Evolutionary conservation across 2,329 filamentous ascomycete genomes (phyloP), one percentile per base, ranked within the genome.

Genomic region (Acarospora socialis): DNA sequence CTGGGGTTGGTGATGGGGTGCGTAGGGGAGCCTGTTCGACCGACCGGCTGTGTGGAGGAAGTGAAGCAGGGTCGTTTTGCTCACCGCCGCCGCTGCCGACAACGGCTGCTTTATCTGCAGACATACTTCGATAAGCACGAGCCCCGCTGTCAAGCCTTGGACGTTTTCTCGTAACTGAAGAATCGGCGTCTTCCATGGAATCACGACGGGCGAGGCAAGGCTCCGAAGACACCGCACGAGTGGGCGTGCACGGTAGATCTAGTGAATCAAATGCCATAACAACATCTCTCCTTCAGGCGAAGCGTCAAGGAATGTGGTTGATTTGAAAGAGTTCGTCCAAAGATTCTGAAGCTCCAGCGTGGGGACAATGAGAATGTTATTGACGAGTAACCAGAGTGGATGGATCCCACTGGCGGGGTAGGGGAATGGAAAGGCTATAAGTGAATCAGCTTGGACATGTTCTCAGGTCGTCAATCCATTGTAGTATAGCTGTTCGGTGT

Each of bases 121-220:
- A 41, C 39, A 43, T 43, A 34, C 39, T 43, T 41, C 39, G 36
- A 31, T 39, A 33, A 18, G 37, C 20, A 18, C 39, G 34, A 37
- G 51, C 55, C 40, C 57, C 58, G 47, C 56, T 59, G 43, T 62
- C 59, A 34, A 62, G 55, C 46, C 59, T 59, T 40, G 59, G 60
- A 38, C 60, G 59, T 52, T 63, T 63, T 41, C 59, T 37, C 25
- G 41, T 44, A 10, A 37, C 27, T 17, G 43, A 41, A 21, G 42
- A 34, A 32, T 47, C 37, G 27, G 41, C 30, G 36, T 45, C 44
- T 34, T 46, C 44, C 37, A 45, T 43, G 34, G 41, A 39, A 34
- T 40, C 36, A 26, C 39, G 41, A 21, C 34, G 41, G 17, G 40
- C 30, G 20, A 28, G 30, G 21, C 19, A 30, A 36, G 43, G 37